Evolutionary conservation across 257 asterid genomes (phyloP), one percentile per base, ranked within the genome.

Genomic region (Vinca minor): DNA sequence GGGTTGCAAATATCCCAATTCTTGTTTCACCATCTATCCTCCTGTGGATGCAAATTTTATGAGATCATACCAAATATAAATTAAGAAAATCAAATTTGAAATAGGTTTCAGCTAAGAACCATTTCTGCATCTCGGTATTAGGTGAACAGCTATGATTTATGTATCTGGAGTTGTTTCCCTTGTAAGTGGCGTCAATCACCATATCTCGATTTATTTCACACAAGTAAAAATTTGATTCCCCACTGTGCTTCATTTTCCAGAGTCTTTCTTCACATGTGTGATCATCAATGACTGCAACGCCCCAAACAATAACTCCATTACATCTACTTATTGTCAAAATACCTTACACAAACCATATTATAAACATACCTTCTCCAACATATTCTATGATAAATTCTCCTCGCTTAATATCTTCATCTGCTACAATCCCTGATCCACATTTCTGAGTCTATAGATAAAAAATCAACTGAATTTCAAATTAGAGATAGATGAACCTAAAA

Each of bases 181-280:
- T 93, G 63, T 82, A 87, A 73, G 96, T 87, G 66, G 98, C 98
- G 84, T 93, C 98, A 75, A 93, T 93, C 73, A 93, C 98, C 95
- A 82, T 89, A 76, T 93, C 94, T 57, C 95, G 84, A 62, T 85
- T 93, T 67, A 93, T 89, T 74, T 93, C 98, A 73, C 98, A 93
- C 34, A 93, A 85, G 80, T 93, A 93, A 72, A 93, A 93, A 56
- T 93, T 93, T 67, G 87, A 81, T 72, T 89, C 97, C 45, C 94
- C 98, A 29, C 85, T 77, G 81, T 83, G 87, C 76, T 93, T 93
- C 98, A 93, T 79, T 81, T 85, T 87, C 98, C 98, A 93, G 44
- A 93, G 93, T 78, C 98, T 80, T 71, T 89, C 97, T 76, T 87
- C 98, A 72, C 98, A 93, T 68, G 96, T 89, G 76, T 87, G 81